phyloP scores from a whole-genome alignment of 352 stramenopile species.

The Phytophthora kernoviae region DNA sequence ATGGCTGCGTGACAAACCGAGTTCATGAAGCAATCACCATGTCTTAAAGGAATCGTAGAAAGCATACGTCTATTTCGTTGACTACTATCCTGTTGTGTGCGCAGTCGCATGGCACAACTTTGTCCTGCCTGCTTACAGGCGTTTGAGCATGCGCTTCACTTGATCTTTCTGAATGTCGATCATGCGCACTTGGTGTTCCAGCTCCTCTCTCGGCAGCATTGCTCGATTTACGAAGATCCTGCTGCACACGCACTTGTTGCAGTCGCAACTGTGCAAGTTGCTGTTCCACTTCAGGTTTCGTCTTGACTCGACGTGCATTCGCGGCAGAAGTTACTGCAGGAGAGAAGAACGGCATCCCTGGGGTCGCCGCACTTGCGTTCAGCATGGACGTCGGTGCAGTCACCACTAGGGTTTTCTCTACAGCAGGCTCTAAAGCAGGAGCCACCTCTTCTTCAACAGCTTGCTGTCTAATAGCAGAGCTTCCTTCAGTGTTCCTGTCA shows the following conservation, averaged over 20 bases:
- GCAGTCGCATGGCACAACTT: neutral
- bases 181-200: constrained; percentile 56
- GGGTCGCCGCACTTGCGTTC: constrained; percentile 9
- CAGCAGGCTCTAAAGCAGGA: neutral
- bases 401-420: constrained; percentile 2
- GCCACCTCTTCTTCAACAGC: neutral
- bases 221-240: constrained; percentile 20
- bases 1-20: constrained; percentile 5
- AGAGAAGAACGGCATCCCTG: constrained; percentile 45
- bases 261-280: constrained; percentile 42
- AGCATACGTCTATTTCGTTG: constrained; percentile 15
- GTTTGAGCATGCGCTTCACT: constrained; percentile 53
- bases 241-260: constrained; percentile 36
- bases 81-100: neutral
- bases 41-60: no score
- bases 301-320: constrained; percentile 20
- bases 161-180: constrained; percentile 63
- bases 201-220: constrained; percentile 33
- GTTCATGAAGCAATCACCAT: neutral
- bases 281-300: constrained; percentile 49
- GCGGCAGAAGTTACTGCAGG: constrained; percentile 17
- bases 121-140: constrained; percentile 28
- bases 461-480: neutral
- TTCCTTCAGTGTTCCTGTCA: constrained; percentile 7
- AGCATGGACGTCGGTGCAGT: constrained; percentile 26